A percentile compares a stretch with the other conserved stretches of the same genome.
These are phyloP conservation scores for Raphidocelis subcapitata DNA, from an alignment of 139 green algal genomes.

Conservation along the genomic window DNA sequence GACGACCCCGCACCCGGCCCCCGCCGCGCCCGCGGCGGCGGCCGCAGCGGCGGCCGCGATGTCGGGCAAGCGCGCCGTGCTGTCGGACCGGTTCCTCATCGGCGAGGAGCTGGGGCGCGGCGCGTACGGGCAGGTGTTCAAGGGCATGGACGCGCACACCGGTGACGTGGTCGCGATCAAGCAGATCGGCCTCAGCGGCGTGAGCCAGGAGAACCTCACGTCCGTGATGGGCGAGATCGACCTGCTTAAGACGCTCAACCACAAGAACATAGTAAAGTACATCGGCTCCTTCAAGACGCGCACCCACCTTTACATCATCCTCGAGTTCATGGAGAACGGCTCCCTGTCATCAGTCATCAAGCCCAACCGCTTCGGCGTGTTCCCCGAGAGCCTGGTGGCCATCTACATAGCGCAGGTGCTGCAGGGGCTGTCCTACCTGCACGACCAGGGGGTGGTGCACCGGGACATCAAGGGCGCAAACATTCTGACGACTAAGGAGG, in stretches of 20 bases:
- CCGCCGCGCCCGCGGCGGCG: no score
- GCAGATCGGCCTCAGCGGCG: conserved; percentile 78
- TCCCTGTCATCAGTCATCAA: conserved; percentile 85
- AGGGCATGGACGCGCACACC: conserved; percentile 81
- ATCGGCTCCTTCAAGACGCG: conserved; percentile 89
- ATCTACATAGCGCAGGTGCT: conserved; percentile 87
- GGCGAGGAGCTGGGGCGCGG: conserved; percentile 91
- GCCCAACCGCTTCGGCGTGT: conserved; percentile 86
- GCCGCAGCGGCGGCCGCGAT: not conserved
- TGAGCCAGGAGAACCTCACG: conserved; percentile 61
- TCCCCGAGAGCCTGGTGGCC: conserved; percentile 85
- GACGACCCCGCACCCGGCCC: no score
- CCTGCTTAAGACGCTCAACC: conserved; percentile 89
- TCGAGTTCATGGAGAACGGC: conserved; percentile 97
- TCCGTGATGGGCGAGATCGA: conserved; percentile 87
- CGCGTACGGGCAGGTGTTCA: conserved; percentile 91
- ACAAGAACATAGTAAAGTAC: conserved; percentile 98
- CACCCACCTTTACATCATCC: conserved; percentile 93
- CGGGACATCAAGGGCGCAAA: conserved; percentile 96
- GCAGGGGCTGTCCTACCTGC: conserved; percentile 87
- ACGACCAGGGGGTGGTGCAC: conserved; percentile 92
- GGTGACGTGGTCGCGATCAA: conserved; percentile 94
- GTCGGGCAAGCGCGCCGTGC: not conserved
- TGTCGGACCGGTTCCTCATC: conserved; percentile 42
- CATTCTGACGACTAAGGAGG: conserved; percentile 90